These are phyloP conservation scores for Aspergillus alliaceus DNA, from an alignment of 2,329 filamentous ascomycete genomes.

Conservation along the genomic window DNA sequence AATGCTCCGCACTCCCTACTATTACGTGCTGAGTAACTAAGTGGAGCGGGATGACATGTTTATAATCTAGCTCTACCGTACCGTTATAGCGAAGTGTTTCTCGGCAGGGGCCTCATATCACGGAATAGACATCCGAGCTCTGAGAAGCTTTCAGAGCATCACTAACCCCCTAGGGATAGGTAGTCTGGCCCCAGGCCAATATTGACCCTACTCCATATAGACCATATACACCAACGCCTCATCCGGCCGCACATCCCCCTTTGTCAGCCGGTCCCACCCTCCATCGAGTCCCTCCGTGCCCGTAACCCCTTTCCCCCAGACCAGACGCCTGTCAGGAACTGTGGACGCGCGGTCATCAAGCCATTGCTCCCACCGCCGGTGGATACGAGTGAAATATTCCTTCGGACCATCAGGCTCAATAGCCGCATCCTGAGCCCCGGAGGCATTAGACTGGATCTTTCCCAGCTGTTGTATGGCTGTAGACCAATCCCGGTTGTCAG, in stretches of 20 bases:
- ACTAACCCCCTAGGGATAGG: too few species aligned
- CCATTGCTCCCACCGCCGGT: constrained; percentile 10
- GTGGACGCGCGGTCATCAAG: background rate
- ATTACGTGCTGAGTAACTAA: background rate
- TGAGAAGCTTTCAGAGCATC: too few species aligned
- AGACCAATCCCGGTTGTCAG: background rate
- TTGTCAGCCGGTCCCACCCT: constrained; percentile 5
- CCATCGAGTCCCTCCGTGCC: constrained; percentile 6
- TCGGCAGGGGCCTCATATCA: background rate
- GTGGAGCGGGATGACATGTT: background rate
- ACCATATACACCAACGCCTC: constrained; percentile 11
- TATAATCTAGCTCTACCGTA: background rate
- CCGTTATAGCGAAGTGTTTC: background rate
- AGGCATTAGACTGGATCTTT: constrained; percentile 14
- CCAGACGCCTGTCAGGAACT: constrained; percentile 7
- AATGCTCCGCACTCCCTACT: background rate
- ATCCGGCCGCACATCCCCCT: constrained; percentile 4
- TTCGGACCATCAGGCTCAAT: constrained; percentile 1
- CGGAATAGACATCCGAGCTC: background rate
- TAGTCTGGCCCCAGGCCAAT: background rate
- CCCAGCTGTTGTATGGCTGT: constrained; percentile 1
- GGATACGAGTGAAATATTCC: constrained; percentile 1
- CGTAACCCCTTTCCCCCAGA: constrained; percentile 4
- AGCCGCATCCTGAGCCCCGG: constrained; percentile 4
- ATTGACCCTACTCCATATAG: background rate